Evolutionary conservation across 2,329 filamentous ascomycete species (phyloP).

Genomic region (Xylaria sp.): DNA sequence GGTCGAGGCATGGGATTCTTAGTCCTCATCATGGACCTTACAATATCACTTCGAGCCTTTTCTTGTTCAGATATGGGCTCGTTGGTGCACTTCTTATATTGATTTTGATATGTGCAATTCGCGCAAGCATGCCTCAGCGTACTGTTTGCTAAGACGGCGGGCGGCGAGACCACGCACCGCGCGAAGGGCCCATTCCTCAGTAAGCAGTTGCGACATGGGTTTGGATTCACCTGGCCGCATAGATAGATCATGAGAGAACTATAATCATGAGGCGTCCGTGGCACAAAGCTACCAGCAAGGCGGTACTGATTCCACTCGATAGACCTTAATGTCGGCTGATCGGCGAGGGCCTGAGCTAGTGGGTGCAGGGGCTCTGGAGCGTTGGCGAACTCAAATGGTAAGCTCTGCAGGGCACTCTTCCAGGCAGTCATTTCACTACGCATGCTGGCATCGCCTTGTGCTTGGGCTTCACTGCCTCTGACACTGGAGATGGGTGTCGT

Average conservation of each 20-base stretch:
- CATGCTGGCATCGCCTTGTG: conserved; percentile 16
- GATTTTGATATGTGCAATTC: conserved; percentile 48
- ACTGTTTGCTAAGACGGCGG: conserved; percentile 40
- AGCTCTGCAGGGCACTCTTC: conserved; percentile 38
- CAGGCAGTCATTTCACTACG: conserved; percentile 42
- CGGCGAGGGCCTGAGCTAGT: conserved; percentile 40
- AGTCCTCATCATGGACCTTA: conserved; percentile 25
- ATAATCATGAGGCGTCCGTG: conserved; percentile 43
- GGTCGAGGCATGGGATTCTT: conserved; percentile 27
- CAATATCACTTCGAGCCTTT: conserved; percentile 33
- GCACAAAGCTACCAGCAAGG: conserved; percentile 43
- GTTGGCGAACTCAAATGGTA: conserved; percentile 41
- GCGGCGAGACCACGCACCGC: conserved; percentile 44
- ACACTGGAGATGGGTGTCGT: conserved; percentile 14
- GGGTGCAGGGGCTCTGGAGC: conserved; percentile 35
- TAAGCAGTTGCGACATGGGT: conserved; percentile 46
- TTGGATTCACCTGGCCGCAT: conserved; percentile 45
- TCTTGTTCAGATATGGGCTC: conserved; percentile 43
- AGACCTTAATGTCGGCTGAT: conserved; percentile 41
- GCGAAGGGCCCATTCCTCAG: conserved; percentile 46
- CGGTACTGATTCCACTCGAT: conserved; percentile 47
- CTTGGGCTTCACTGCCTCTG: conserved; percentile 11
- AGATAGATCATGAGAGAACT: conserved; percentile 47
- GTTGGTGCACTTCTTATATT: conserved; percentile 47
- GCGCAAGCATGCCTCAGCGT: conserved; percentile 45